phyloP scores from a whole-genome alignment of 2,329 filamentous ascomycete genomes.

The Diaporthe sp. region DNA sequence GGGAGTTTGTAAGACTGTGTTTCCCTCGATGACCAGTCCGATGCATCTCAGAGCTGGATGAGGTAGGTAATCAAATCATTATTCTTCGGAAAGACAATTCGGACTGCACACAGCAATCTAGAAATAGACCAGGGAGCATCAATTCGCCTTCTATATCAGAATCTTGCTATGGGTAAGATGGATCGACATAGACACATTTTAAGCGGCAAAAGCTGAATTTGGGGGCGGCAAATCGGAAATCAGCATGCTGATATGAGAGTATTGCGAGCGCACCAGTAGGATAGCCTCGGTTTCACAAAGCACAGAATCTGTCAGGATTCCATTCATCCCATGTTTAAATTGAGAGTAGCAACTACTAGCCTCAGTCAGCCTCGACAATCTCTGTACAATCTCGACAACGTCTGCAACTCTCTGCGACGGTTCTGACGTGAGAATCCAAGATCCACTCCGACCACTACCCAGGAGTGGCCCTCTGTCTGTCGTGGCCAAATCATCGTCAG shows the following conservation, averaged over 20 bases:
- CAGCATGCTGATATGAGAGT: not conserved
- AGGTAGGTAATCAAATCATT: not conserved
- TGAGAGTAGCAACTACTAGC: not conserved
- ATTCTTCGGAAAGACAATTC: not conserved
- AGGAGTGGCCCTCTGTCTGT: not conserved
- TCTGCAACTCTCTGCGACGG: not conserved
- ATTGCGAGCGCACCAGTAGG: not conserved
- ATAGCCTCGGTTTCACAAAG: not conserved
- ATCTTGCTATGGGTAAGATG: not conserved
- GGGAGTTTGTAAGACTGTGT: not conserved
- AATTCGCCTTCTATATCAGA: not conserved
- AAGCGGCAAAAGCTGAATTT: not conserved
- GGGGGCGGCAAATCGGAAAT: not conserved
- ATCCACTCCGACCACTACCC: constrained; percentile 2
- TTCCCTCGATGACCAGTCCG: no score
- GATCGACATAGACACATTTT: not conserved
- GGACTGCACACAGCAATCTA: not conserved
- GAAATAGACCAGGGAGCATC: not conserved
- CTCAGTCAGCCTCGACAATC: not conserved
- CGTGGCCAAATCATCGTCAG: not conserved
- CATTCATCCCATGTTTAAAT: not conserved
- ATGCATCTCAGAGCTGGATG: no score
- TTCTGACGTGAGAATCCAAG: not conserved
- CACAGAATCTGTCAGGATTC: not conserved
- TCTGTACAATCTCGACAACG: not conserved